Base-by-base conservation (phyloP, 2,329 filamentous ascomycete genomes). In the Ascochyta lentis region DNA sequence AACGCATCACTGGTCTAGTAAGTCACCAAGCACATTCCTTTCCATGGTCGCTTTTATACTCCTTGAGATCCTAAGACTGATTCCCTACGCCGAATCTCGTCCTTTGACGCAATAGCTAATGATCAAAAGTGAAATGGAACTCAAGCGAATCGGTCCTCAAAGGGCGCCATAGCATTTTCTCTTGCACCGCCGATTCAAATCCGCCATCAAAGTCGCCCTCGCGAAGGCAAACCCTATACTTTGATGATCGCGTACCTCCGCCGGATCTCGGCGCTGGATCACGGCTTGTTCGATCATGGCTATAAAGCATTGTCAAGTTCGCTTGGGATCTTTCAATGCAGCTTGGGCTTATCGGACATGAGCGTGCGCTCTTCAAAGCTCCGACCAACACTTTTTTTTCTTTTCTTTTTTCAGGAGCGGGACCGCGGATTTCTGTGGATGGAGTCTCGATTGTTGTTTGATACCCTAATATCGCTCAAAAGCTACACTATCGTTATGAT, bases 1-100 rank as follows among this genome's bases (percentile, higher is more conserved):
- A 85, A 89, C 68, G 80, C 91, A n/a, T 86, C 83, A 63, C 83
- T 96, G 60, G 84, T 96, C 80, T 96, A 96, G 91, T 95, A 84
- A 83, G 90, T 86, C 23, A 33, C 52, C 44, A 31, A 13, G 10
- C 12, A 12, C 13, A 4, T 31, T 31, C 12, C 29, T 31, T 6
- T 13, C 2, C 6, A 15, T 13, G 4, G 6, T 15, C 13, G 12
- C 10, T 6, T 13, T 19, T 15, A 12, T 15, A 15, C 29, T 15
- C 4, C 3, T 4, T 5, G 12, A 31, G 4, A 5, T 4, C 10
- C 15, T 12, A 31, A 12, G 12, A 15, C 10, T 31, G 29, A 13
- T 31, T 12, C 13, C 12, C 10, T 13, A 4, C 3, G 10, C 13
- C 29, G 29, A 13, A 12, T 31, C 29, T 31, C 29, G 29, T 13